Percentiles rank a stretch among this genome's conserved stretches.
Evolutionary conservation across 345 rosid genomes (phyloP).

Genomic region (Bretschneidera sinensis): DNA sequence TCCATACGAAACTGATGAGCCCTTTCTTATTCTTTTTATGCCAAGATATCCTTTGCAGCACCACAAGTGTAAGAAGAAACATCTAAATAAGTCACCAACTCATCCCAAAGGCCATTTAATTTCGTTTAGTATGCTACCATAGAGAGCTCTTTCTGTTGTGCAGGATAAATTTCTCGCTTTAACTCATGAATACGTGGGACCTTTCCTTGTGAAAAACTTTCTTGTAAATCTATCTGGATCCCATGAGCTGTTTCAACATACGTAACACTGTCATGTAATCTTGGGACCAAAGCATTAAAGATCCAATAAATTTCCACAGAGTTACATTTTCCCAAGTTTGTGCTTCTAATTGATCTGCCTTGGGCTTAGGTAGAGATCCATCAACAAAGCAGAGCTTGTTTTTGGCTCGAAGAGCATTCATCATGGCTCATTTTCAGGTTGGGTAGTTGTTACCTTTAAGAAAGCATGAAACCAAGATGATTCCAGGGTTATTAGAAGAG

Average conservation of each 20-base stretch:
- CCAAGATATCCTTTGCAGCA: not conserved
- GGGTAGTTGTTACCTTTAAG: not conserved
- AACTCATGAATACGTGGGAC: not conserved
- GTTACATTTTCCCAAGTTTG: not conserved
- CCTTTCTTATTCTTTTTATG: not conserved
- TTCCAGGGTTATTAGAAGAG: not conserved
- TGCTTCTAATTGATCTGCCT: not conserved
- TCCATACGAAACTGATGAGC: not conserved
- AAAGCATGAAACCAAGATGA: not conserved
- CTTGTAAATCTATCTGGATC: not conserved
- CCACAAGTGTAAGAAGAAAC: not conserved
- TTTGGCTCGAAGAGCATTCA: not conserved
- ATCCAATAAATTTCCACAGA: slow-evolving; percentile 1
- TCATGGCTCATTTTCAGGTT: not conserved
- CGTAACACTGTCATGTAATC: not conserved
- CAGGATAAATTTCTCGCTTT: not conserved
- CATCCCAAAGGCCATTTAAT: slow-evolving; percentile 4
- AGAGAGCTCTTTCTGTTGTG: not conserved
- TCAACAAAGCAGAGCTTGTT: no score
- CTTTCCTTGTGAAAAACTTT: slow-evolving; percentile 8
- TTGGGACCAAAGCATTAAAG: slow-evolving; percentile 1
- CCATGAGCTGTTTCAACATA: not conserved
- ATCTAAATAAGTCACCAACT: not conserved
- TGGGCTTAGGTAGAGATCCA: not conserved
- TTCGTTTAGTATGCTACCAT: slow-evolving; percentile 6